Percentiles rank a stretch among this genome's conserved stretches.
phyloP scores from a whole-genome alignment of 129 eudicot species.

The Pittosporum tobira region DNA sequence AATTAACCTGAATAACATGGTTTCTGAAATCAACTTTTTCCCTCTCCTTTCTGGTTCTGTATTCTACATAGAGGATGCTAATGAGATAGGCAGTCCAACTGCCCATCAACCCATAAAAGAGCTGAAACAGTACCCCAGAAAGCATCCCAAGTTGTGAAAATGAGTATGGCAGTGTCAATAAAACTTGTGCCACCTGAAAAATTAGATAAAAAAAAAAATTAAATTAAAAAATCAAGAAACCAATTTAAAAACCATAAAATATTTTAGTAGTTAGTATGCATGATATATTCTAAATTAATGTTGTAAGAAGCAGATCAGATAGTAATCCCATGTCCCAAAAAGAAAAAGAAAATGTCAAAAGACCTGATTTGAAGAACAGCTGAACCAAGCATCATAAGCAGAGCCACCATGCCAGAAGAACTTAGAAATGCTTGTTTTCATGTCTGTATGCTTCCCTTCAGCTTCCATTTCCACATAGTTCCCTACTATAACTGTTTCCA shows the following conservation, averaged over 20 bases:
- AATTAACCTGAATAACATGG: conserved; percentile 78
- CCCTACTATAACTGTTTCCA: conserved; percentile 69
- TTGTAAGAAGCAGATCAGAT: not conserved
- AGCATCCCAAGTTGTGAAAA: conserved; percentile 87
- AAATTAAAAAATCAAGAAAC: too few species aligned
- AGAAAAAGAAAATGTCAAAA: not conserved
- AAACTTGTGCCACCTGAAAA: conserved; percentile 83
- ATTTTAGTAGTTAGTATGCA: too few species aligned
- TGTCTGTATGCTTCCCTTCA: conserved; percentile 40
- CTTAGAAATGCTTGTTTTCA: conserved; percentile 46
- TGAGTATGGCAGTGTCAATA: conserved; percentile 81
- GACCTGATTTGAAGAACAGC: conserved; percentile 91
- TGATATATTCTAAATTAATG: too few species aligned
- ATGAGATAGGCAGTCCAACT: conserved; percentile 92
- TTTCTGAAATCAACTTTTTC: conserved; percentile 86
- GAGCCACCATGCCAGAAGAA: conserved; percentile 94
- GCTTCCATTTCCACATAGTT: conserved; percentile 87
- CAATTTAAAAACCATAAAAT: too few species aligned
- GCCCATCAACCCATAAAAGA: conserved; percentile 86
- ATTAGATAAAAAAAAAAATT: too few species aligned
- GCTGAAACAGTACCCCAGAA: conserved; percentile 66
- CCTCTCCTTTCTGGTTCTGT: conserved; percentile 84
- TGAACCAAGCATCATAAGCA: conserved; percentile 87
- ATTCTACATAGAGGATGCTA: conserved; percentile 78
- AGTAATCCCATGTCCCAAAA: too few species aligned